Base-by-base conservation (phyloP, 164 flowering plant species). In the Macadamia integrifolia region DNA sequence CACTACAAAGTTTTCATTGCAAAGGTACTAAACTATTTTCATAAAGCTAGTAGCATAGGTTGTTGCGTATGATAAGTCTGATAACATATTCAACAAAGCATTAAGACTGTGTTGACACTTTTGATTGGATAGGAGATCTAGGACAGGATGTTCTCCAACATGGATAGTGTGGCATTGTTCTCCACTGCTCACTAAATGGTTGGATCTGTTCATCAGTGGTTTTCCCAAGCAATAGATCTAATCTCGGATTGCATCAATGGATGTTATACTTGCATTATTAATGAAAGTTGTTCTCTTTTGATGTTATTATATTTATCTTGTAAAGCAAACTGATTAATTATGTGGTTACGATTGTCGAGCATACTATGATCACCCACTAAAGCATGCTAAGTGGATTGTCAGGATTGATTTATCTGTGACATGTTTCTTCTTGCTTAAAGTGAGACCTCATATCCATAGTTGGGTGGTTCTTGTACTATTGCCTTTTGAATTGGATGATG, bases 1-100 rank as follows among this genome's bases (percentile, higher is more conserved):
- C 67, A 91, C n/a, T 95, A 89, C 63, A 78, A 76, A 62, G 75
- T 1, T 59, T 88, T 92, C 72, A 30, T 87, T 58, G 69, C 75
- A 53, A 90, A 91, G 96, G 98, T 89, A 82, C 40, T 2, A 35
- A 35, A 35, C 40, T 42, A 6, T 11, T 32, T 32, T 40, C 40
- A 35, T 35, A 50, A 62, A 59, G 43, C 30, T 61, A 13, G 18
- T 32, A 17, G 64, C 60, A 18, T 46, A 29, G 40, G 12, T 62
- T 56, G 31, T 35, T 58, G 10, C 18, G 40, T 2, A 18, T 9
- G 23, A 23, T 17, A 46, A 46, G 50, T 46, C 13, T 46, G 40
- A 4, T 46, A 46, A 46, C 50, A 46, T 46, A 46, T 46, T 46
- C 50, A 11, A 8, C 12, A 11, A 8, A 11, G 9, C 50, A 11